Conservation (phyloP, 148 eudicot species). For the Fallopia convolvulus region DNA sequence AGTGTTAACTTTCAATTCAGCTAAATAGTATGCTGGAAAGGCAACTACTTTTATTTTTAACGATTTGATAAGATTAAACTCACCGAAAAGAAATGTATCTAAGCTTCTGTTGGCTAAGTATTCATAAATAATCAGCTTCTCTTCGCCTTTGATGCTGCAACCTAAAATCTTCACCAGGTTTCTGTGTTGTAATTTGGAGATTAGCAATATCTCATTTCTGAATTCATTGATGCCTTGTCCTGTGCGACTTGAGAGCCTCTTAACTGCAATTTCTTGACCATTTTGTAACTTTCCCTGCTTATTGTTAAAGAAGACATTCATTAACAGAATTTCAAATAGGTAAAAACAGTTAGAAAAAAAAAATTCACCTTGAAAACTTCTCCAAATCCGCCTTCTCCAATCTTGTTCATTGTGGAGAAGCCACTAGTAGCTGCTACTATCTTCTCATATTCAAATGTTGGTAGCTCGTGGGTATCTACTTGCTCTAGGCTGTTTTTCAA, state of each 20-base stretch:
- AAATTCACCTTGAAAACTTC: background rate
- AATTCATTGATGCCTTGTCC: constrained; percentile 22
- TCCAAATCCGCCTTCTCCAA: constrained; percentile 2
- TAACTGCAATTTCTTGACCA: constrained; percentile 24
- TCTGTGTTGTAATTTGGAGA: constrained; percentile 28
- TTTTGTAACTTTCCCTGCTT: constrained; percentile 16
- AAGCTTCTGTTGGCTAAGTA: constrained; percentile 23
- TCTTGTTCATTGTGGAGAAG: constrained; percentile 5
- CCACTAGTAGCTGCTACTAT: constrained; percentile 1
- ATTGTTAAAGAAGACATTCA: background rate
- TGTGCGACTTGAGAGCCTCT: constrained; percentile 20
- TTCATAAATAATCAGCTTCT: constrained; percentile 25
- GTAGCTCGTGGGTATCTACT: background rate
- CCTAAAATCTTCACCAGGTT: constrained; percentile 26
- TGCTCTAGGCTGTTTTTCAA: constrained; percentile 1
- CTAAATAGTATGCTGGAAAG: background rate
- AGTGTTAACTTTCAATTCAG: background rate
- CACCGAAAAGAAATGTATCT: constrained; percentile 9
- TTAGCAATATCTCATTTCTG: constrained; percentile 14
- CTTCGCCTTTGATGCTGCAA: constrained; percentile 17
- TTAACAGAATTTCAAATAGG: background rate
- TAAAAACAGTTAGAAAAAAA: too few species aligned
- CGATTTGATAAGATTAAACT: background rate
- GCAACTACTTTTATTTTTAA: background rate
- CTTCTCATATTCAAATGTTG: constrained; percentile 1